These are phyloP conservation scores for Cyclocybe cylindracea DNA, from an alignment of 768 basidiomycete genomes.

Conservation along the genomic window DNA sequence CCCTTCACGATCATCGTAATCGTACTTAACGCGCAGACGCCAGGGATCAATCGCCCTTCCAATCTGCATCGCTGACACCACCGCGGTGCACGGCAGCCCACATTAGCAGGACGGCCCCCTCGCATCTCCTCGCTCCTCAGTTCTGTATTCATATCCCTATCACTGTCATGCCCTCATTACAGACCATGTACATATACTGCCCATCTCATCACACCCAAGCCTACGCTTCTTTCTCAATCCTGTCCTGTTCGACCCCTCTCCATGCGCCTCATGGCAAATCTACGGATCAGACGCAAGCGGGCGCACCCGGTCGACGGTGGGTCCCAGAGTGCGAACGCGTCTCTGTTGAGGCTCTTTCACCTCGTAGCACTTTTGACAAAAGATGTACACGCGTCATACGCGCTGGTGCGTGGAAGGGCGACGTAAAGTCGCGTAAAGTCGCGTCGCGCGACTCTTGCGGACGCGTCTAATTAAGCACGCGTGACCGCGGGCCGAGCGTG, in stretches of 20 bases:
- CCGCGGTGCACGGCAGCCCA: no score
- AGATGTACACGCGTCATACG: no score
- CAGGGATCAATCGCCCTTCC: no score
- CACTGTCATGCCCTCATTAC: no score
- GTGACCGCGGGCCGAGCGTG: no score
- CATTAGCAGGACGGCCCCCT: no score
- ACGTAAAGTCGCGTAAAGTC: slow-evolving; percentile 50
- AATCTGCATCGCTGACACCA: no score
- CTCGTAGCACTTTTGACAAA: slow-evolving; percentile 5
- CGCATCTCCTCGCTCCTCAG: no score
- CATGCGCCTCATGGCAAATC: slow-evolving; percentile 29
- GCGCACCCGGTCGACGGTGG: slow-evolving; percentile 21
- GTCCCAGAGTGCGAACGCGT: slow-evolving; percentile 9
- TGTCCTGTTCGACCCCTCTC: no score
- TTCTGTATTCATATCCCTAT: neutral
- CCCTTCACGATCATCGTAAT: no score
- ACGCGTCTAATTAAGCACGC: slow-evolving; percentile 11
- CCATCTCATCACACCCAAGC: slow-evolving; percentile 1
- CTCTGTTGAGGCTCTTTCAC: slow-evolving; percentile 13
- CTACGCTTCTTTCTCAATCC: slow-evolving; percentile 9
- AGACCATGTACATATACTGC: slow-evolving; percentile 7
- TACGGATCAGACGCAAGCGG: slow-evolving; percentile 33
- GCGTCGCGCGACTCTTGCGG: slow-evolving; percentile 28
- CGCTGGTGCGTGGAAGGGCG: neutral
- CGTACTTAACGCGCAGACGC: no score